A percentile compares a stretch with the other conserved stretches of the same genome.
Evolutionary conservation across 139 green algal species (phyloP).

Genomic region (Tetradesmus obliquus): DNA sequence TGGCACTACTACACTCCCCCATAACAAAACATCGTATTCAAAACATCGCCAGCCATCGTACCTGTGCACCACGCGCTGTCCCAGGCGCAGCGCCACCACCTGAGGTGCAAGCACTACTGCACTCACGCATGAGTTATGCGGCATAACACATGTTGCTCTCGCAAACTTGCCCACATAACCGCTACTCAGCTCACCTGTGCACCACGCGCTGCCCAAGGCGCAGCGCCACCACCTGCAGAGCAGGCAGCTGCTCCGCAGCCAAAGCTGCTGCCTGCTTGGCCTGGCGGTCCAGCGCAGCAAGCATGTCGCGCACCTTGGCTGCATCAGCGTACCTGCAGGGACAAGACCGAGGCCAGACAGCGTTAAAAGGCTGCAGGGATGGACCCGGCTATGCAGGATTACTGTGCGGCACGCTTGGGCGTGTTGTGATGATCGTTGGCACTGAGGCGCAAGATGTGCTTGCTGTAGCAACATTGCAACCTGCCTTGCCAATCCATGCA

Average conservation of each 20-base stretch:
- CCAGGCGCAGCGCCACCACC: background rate
- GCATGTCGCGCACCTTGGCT: slow-evolving; percentile 73
- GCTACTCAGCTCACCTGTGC: slow-evolving; percentile 49
- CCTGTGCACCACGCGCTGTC: background rate
- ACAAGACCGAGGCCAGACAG: background rate
- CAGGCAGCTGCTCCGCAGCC: background rate
- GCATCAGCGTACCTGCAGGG: slow-evolving; percentile 78
- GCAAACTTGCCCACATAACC: too few relatives aligned
- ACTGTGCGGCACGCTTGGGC: background rate
- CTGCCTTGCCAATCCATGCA: too few relatives aligned
- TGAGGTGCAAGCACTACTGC: background rate
- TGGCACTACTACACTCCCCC: too few relatives aligned
- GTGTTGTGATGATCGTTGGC: too few relatives aligned
- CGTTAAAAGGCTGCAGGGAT: background rate
- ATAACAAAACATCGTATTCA: too few relatives aligned
- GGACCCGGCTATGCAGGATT: background rate
- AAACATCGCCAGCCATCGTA: background rate
- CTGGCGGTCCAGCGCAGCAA: slow-evolving; percentile 69
- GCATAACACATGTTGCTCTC: too few relatives aligned
- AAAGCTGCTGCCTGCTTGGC: slow-evolving; percentile 49
- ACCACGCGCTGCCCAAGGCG: slow-evolving; percentile 79
- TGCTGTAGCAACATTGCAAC: too few relatives aligned
- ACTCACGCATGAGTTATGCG: too few relatives aligned
- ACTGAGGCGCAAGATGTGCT: too few relatives aligned
- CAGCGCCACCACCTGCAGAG: slow-evolving; percentile 41